phyloP scores from a whole-genome alignment of 768 basidiomycete species.

The Lactifluus hygrophoroides region DNA sequence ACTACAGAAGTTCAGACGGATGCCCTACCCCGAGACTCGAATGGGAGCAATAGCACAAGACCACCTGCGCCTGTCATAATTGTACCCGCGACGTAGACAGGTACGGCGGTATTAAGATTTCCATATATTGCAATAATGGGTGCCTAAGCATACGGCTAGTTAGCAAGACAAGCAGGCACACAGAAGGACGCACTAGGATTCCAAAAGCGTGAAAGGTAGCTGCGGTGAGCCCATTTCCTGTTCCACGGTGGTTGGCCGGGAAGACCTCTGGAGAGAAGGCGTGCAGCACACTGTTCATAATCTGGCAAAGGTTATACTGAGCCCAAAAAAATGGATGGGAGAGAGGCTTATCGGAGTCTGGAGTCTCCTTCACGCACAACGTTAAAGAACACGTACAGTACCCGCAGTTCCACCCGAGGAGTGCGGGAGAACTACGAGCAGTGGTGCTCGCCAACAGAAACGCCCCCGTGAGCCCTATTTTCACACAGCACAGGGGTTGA shows the following conservation, averaged over 20 bases:
- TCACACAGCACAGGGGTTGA: constrained; percentile 38
- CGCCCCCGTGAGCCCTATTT: constrained; percentile 58
- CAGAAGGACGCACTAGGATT: constrained; percentile 44
- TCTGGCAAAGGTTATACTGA: constrained; percentile 29
- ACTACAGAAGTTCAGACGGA: constrained; percentile 38
- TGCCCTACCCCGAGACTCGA: constrained; percentile 66
- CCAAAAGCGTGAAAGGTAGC: constrained; percentile 59
- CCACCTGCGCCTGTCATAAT: constrained; percentile 53
- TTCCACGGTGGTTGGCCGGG: constrained; percentile 64
- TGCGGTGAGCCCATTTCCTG: constrained; percentile 57
- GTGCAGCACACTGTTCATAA: constrained; percentile 73
- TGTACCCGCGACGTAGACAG: constrained; percentile 64
- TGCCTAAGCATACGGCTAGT: constrained; percentile 34
- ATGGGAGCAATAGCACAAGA: constrained; percentile 57
- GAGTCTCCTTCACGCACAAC: constrained; percentile 34
- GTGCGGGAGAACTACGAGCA: constrained; percentile 54
- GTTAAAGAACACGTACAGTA: constrained; percentile 56
- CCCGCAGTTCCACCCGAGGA: constrained; percentile 77
- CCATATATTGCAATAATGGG: constrained; percentile 67
- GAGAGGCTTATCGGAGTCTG: not conserved
- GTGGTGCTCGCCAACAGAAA: constrained; percentile 73
- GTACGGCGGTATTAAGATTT: constrained; percentile 52
- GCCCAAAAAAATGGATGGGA: not conserved
- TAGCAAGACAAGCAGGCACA: not conserved
- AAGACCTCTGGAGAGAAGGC: constrained; percentile 64